Percentiles rank a stretch among this genome's conserved stretches.
Evolutionary conservation across 192 early-diverging fungal species (phyloP).

Genomic region (Backusella westeae): DNA sequence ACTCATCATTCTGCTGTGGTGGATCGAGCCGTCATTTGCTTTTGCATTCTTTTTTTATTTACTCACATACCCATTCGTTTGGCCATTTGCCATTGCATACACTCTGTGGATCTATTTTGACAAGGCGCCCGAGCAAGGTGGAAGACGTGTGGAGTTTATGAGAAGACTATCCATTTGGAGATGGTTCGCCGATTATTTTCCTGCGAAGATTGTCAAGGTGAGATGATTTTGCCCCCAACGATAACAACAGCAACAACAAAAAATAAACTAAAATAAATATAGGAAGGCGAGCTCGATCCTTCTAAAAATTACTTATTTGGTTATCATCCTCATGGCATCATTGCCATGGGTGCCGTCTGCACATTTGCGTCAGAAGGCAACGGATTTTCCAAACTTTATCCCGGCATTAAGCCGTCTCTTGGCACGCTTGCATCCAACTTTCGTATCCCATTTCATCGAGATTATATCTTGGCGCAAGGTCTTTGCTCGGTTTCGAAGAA

Average conservation of each 20-base stretch:
- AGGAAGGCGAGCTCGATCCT: slow-evolving; percentile 82
- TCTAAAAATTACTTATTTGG: slow-evolving; percentile 85
- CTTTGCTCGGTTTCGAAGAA: slow-evolving; percentile 69
- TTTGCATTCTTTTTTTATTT: slow-evolving; percentile 53
- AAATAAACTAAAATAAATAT: background rate
- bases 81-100: slow-evolving; percentile 70
- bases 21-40: slow-evolving; percentile 38
- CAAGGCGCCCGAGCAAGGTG: slow-evolving; percentile 75
- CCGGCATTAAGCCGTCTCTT: slow-evolving; percentile 74
- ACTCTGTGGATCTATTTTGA: slow-evolving; percentile 73
- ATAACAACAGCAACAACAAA: background rate
- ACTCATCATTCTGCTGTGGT: slow-evolving; percentile 61
- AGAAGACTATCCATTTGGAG: slow-evolving; percentile 64
- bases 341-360: slow-evolving; percentile 76
- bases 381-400: slow-evolving; percentile 68
- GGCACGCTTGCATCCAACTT: slow-evolving; percentile 86
- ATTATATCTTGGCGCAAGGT: slow-evolving; percentile 76
- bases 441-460: slow-evolving; percentile 81
- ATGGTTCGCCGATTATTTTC: slow-evolving; percentile 80
- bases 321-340: slow-evolving; percentile 91
- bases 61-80: slow-evolving; percentile 43
- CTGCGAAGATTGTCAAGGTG: slow-evolving; percentile 70
- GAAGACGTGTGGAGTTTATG: slow-evolving; percentile 54
- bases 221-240: background rate
- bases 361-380: slow-evolving; percentile 82